Base-by-base conservation (phyloP, 2,329 filamentous ascomycete genomes). In the Bipolaris oryzae region DNA sequence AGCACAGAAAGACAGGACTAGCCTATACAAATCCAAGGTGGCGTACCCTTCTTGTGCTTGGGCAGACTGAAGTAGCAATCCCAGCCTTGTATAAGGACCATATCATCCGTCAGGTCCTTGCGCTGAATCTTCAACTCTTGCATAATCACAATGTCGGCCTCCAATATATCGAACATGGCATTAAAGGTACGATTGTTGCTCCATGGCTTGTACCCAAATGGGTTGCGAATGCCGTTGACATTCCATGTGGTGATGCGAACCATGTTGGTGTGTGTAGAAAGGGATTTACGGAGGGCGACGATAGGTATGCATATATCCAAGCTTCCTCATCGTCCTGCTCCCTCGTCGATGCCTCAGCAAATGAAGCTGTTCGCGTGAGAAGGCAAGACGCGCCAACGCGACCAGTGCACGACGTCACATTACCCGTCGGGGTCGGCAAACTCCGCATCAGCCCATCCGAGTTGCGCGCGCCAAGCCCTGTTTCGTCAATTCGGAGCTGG, bases 91-190 rank as follows among this genome's bases (percentile, higher is more conserved):
- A 98, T 87, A 33, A 98, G 81, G 9, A 98, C 93, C 92, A 98
- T 98, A 67, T 98, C 95, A 82, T 98, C 95, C 38, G 83, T 84
- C 1, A 99, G 81, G 66, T 97, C 93, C 73, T 96, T 96, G 55
- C 89, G 85, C 73, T 98, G 95, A 38, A 98, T 97, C 78, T 98
- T 99, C 41, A 92, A 88, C 77, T 98, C 95, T 76, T 99, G 95
- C 81, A 98, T 92, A 56, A 97, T 84, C 16, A 98, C 87, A 62
- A 99, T 95, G 74, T 99, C 95, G 50, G 93, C 88, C 74, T 95
- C 90, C 6, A 99, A 84, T 41, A 89, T 90, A 65, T 96, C 91
- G 77, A 99, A 98, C 95, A 98, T 98, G 63, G 89, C 84, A 43
- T 75, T 72, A 69, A 81, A 82, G 13, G 79, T 77, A 55, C 79